phyloP scores from a whole-genome alignment of 1,284 basidiomycete genomes.

The Naganishia sp. region DNA sequence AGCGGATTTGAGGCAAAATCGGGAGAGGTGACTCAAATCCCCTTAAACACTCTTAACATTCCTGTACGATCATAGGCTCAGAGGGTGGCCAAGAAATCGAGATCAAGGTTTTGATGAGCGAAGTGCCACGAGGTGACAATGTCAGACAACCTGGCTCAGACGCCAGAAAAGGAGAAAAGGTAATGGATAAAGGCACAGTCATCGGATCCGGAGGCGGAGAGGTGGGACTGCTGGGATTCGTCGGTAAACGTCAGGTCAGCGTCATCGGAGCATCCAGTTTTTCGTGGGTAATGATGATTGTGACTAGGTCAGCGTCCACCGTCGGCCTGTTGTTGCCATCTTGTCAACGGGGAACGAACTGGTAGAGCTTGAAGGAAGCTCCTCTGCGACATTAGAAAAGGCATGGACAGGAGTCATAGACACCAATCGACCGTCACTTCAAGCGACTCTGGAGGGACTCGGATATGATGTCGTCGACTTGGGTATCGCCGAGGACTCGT shows the following conservation, averaged over 20 bases:
- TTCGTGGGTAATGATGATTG: neutral
- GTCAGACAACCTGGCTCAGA: slow-evolving; percentile 73
- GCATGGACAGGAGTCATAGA: slow-evolving; percentile 73
- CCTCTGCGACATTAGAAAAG: neutral
- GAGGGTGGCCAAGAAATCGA: slow-evolving; percentile 64
- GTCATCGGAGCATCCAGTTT: too few relatives aligned
- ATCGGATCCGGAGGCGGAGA: slow-evolving; percentile 73
- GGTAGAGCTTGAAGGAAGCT: slow-evolving; percentile 60
- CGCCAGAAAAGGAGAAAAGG: slow-evolving; percentile 66
- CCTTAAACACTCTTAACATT: neutral
- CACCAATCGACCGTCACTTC: slow-evolving; percentile 77
- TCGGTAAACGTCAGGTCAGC: slow-evolving; percentile 68
- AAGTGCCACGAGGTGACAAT: slow-evolving; percentile 66
- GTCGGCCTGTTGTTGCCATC: slow-evolving; percentile 72
- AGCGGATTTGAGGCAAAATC: neutral
- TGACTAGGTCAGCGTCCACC: slow-evolving; percentile 64
- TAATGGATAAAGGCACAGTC: slow-evolving; percentile 64
- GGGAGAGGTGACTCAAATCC: too few relatives aligned
- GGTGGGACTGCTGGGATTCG: slow-evolving; percentile 77
- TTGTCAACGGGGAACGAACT: slow-evolving; percentile 85
- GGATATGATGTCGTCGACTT: slow-evolving; percentile 78
- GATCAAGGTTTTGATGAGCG: slow-evolving; percentile 67
- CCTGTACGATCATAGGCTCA: slow-evolving; percentile 4
- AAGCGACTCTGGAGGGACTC: slow-evolving; percentile 67
- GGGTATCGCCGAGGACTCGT: slow-evolving; percentile 76